Evolutionary conservation across 2,329 filamentous ascomycete species (phyloP).

Genomic region (Daldinia eschscholtzii): DNA sequence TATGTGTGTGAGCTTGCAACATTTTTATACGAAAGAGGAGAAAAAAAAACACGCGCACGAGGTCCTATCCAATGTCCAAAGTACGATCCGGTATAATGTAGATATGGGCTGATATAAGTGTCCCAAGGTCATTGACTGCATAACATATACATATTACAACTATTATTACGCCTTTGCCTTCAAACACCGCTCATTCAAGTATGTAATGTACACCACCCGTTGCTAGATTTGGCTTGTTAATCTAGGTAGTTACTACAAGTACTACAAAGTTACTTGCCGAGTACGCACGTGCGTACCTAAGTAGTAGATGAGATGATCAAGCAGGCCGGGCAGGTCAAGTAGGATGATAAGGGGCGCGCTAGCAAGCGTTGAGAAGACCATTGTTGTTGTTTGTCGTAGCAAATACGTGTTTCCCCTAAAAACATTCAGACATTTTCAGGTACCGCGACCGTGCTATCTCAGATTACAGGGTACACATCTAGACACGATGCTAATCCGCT

Average conservation of each 20-base stretch:
- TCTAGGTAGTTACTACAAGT: too few species aligned
- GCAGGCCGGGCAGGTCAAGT: too few species aligned
- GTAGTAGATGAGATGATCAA: background rate
- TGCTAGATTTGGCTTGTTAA: too few species aligned
- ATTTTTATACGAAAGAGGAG: conserved; percentile 11
- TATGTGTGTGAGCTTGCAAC: background rate
- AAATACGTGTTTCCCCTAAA: conserved; percentile 35
- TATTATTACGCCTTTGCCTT: background rate
- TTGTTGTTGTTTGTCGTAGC: conserved; percentile 24
- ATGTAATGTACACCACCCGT: too few species aligned
- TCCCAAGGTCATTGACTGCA: conserved; percentile 32
- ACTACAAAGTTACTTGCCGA: conserved; percentile 14
- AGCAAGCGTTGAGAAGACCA: conserved; percentile 16
- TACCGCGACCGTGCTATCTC: conserved; percentile 43
- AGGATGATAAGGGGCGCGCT: conserved; percentile 23
- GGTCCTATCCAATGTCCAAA: conserved; percentile 17
- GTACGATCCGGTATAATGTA: conserved; percentile 21
- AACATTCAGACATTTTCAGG: conserved; percentile 19
- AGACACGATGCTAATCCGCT: conserved; percentile 32
- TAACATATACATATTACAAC: conserved; percentile 32
- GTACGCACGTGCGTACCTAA: background rate
- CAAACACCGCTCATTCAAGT: background rate
- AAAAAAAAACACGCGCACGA: conserved; percentile 25
- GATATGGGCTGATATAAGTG: conserved; percentile 29
- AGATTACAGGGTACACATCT: conserved; percentile 30